Base-by-base conservation (phyloP, 331 rosid genomes). In the Quercus phellos region DNA sequence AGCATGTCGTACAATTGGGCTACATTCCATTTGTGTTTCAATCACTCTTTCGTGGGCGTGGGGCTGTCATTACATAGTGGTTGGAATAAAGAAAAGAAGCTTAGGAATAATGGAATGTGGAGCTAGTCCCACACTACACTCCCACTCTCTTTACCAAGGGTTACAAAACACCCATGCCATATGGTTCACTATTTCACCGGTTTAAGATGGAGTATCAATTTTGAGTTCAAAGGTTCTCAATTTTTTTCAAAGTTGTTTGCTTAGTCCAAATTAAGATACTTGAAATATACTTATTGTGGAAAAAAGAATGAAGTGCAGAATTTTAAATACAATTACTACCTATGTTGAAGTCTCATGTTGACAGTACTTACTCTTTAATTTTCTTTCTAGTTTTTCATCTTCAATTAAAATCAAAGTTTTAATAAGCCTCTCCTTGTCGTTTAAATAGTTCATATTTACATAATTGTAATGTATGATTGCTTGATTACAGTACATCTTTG, bases 1-100 rank as follows among this genome's bases (percentile, higher is more conserved):
- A 14, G n/a, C 73, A 18, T 81, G 77, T 29, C 77, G 9, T 51
- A 60, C 73, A 34, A 75, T 14, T 70, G 70, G 67, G 61, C 83
- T 73, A 63, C 82, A 61, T 71, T 60, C 66, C 13, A 34, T 51
- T 11, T 68, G 59, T 55, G 70, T 66, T 66, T 32, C 70, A 66
- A 7, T 21, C 46, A 66, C 70, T 66, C 70, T 16, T 30, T 34
- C 21, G 16, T 3, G 26, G 71, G 71, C 35, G 51, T 64, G 70
- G 70, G 70, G 51, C 51, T 66, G 26, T 8, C n/a, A 8, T 32
- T 1, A 32, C 71, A 10, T 9, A 66, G 26, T 32, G 71, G 27
- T 66, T 34, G 26, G 71, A 66, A 66, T 66, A 66, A 17, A 66
- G 51, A 18, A 34, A n/a, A 66, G 9, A 46, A 58, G 71, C 26